Evolutionary conservation across 768 basidiomycete species (phyloP), one percentile per base, ranked within the genome.

Genomic region (Macrolepiota fuliginosa): DNA sequence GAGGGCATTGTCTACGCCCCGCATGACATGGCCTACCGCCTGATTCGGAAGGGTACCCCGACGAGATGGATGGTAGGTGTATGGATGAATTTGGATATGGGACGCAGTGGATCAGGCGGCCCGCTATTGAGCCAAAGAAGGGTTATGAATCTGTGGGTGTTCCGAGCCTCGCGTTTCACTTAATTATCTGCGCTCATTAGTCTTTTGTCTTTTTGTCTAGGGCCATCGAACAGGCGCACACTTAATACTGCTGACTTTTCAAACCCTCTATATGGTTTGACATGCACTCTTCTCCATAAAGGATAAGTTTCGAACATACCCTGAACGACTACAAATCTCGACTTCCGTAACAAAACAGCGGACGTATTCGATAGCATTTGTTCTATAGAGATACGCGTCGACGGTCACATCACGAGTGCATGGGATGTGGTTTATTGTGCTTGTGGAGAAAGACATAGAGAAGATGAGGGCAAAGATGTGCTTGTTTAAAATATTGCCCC

Each of bases 1-100:
- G 79, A 79, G 49, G 86, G 74, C 66, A 77, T 90, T 63, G 89
- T 92, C 29, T 90, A 86, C 59, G 89, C 87, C 7, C 90, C 90
- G 1, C 72, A 70, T 0, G 71, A 77, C 6, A 70, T 72, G 50
- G 78, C 80, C 19, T 86, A 85, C 65, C 90, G 1, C 64, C 68
- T 0, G 90, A 92, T 9, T 76, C 91, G 27, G 72, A 74, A 42
- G 72, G 79, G 1, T 90, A 91, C 64, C 90, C 72, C 1, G 79
- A 81, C 29, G 49, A 39, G 24, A 56, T 52, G 22, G 59, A 63
- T 22, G 52, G 29, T 29, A 46, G 84, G 5, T 92, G 84, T 66
- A 73, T 71, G 70, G 80, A 91, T 68, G 81, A 88, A 58, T 66
- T 73, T 58, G 84, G 85, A 3, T 58, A 68, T 10, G 74, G 77